Conservation (phyloP, 352 stramenopile species). For the Globisporangium takayamanum region DNA sequence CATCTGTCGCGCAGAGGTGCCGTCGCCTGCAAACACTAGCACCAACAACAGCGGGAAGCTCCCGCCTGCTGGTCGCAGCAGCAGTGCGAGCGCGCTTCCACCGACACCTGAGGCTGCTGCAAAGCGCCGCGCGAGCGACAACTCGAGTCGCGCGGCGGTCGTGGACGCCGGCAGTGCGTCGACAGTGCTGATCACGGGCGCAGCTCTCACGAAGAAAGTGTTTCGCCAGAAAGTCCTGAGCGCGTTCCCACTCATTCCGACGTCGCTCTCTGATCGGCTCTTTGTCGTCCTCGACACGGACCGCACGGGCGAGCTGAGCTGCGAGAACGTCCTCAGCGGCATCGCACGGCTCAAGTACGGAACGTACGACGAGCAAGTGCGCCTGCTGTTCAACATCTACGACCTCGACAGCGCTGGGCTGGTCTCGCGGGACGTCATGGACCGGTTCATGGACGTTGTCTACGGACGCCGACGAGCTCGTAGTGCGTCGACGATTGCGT, state of each 20-base stretch:
- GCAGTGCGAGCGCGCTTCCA: conserved; percentile 8
- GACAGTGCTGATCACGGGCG: background rate
- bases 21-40: background rate
- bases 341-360: conserved; percentile 74
- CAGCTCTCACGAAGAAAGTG: conserved; percentile 50
- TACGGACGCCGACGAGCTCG: conserved; percentile 58
- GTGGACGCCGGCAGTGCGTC: background rate
- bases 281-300: conserved; percentile 81
- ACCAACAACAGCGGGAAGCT: conserved; percentile 8
- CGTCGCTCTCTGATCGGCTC: conserved; percentile 74
- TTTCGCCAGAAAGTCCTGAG: conserved; percentile 79
- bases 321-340: conserved; percentile 56
- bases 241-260: conserved; percentile 72
- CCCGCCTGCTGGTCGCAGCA: conserved; percentile 15
- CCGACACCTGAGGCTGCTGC: background rate
- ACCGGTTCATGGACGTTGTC: conserved; percentile 83
- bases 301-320: conserved; percentile 52
- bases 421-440: conserved; percentile 61
- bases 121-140: conserved; percentile 8
- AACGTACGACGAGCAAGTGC: conserved; percentile 62
- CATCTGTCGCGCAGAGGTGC: conserved; percentile 49
- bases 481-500: conserved; percentile 30
- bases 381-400: conserved; percentile 82
- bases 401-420: conserved; percentile 60
- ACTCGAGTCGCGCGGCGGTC: conserved; percentile 4